These are phyloP conservation scores for Lentinus brumalis DNA, from an alignment of 768 basidiomycete genomes.

Conservation along the genomic window DNA sequence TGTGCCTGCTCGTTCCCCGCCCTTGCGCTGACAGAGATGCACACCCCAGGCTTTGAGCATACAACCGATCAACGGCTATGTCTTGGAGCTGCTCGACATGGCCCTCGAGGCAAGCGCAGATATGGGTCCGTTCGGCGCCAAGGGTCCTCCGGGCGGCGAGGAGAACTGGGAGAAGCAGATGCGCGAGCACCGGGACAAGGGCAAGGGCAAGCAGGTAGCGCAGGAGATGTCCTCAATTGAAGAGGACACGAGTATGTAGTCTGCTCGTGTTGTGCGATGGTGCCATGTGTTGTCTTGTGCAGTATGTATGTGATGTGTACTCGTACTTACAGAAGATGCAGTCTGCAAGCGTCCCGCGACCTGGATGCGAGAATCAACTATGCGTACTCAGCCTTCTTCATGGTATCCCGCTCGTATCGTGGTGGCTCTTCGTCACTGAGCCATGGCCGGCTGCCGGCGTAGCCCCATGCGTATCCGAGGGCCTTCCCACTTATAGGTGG, in stretches of 20 bases:
- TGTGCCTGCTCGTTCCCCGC: background rate
- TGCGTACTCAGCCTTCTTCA: conserved; percentile 21
- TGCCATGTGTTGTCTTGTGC: background rate
- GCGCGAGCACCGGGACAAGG: conserved; percentile 32
- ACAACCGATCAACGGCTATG: conserved; percentile 80
- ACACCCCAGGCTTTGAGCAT: conserved; percentile 66
- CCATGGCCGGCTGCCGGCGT: conserved; percentile 30
- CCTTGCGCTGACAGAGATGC: background rate
- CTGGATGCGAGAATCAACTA: background rate
- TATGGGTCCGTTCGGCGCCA: conserved; percentile 22
- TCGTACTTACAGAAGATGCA: background rate
- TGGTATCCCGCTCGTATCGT: conserved; percentile 26
- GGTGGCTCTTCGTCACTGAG: conserved; percentile 12
- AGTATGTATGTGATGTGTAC: background rate
- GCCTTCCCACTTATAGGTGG: conserved; percentile 29
- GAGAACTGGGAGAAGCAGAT: conserved; percentile 31
- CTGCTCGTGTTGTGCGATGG: background rate
- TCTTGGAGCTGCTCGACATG: conserved; percentile 79
- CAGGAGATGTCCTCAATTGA: conserved; percentile 1
- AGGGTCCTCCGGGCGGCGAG: conserved; percentile 24
- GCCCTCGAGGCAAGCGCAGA: conserved; percentile 57
- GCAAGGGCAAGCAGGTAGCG: conserved; percentile 24
- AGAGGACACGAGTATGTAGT: conserved; percentile 15
- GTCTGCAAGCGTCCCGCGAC: no score
- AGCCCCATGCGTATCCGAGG: conserved; percentile 35